Evolutionary conservation across 2,329 filamentous ascomycete genomes (phyloP), one percentile per base, ranked within the genome.

Genomic region (Allantophomopsis lycopodina): DNA sequence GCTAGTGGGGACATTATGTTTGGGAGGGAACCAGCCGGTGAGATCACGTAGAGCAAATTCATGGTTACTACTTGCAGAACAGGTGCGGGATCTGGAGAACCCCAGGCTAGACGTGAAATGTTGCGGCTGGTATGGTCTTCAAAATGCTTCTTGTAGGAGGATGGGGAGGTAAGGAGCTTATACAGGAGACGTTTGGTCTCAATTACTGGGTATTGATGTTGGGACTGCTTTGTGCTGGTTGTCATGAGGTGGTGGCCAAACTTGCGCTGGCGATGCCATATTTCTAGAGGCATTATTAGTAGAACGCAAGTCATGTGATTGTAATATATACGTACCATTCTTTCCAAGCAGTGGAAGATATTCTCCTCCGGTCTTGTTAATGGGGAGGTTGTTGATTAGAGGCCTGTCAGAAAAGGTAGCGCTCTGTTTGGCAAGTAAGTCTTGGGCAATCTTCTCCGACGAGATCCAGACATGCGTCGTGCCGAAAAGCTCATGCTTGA

Each of bases 181-280:
- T 62, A 63, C 13, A 68, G 50, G 41, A 68, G 41, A 32, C 45
- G 36, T 31, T 48, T 50, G 18, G 44, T 58, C 51, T 68, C 64
- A 32, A 54, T 53, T 1, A 57, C 55, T 3, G 64, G 64, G 42
- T 68, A 68, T 11, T 51, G 48, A 46, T 66, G 60, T 5, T 67
- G 52, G 2, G 52, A 55, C 2, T 48, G 51, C n/a, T 56, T 55
- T 11, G 57, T 50, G 15, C 57, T 58, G 32, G 50, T 48, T 20
- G 56, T 50, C 63, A 68, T 67, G 13, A 68, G 50, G 42, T 63
- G 58, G 39, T 61, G 58, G 42, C 59, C 61, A 16, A 66, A 58
- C 50, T 61, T 66, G 7, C 64, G 58, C 47, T 68, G 65, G n/a
- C 63, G 58, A 48, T 61, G 65, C 65, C 65, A 69, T 3, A 57